Evolutionary conservation across 208 protist genomes (phyloP).

Genomic region (Leishmania turanica): DNA sequence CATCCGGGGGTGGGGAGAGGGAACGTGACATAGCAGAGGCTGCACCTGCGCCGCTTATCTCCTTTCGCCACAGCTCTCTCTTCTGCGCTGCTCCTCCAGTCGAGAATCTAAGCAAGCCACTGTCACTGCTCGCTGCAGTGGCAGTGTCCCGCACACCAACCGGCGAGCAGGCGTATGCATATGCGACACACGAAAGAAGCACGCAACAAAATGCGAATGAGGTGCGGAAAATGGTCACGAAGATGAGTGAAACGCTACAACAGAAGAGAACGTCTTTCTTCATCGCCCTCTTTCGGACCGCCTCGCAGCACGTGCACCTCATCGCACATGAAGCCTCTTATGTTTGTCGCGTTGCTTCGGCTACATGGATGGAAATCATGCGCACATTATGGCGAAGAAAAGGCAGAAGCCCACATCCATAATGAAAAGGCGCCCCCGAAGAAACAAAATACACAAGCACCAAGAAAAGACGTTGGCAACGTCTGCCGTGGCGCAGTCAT

Average conservation of each 20-base stretch:
- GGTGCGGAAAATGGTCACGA: background rate
- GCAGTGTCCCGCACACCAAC: background rate
- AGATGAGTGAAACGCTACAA: background rate
- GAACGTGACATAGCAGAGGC: background rate
- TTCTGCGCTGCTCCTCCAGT: background rate
- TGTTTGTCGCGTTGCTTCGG: background rate
- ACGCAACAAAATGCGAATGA: background rate
- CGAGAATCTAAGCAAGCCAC: background rate
- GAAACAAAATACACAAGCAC: background rate
- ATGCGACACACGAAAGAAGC: constrained; percentile 10
- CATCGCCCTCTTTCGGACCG: background rate
- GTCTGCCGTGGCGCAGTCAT: background rate
- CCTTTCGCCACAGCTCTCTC: background rate
- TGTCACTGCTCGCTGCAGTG: background rate
- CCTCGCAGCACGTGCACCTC: background rate
- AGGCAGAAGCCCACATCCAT: background rate
- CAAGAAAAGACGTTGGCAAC: background rate
- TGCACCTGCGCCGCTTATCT: background rate
- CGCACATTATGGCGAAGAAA: background rate
- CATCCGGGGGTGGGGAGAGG: too few relatives aligned
- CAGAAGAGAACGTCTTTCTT: background rate
- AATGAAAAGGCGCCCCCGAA: constrained; percentile 49
- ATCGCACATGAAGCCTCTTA: background rate
- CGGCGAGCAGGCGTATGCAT: background rate
- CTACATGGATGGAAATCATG: background rate